Evolutionary conservation across 805 yeast genomes (phyloP), one percentile per base, ranked within the genome.

Genomic region (Cyberlindnera subsufficiens): DNA sequence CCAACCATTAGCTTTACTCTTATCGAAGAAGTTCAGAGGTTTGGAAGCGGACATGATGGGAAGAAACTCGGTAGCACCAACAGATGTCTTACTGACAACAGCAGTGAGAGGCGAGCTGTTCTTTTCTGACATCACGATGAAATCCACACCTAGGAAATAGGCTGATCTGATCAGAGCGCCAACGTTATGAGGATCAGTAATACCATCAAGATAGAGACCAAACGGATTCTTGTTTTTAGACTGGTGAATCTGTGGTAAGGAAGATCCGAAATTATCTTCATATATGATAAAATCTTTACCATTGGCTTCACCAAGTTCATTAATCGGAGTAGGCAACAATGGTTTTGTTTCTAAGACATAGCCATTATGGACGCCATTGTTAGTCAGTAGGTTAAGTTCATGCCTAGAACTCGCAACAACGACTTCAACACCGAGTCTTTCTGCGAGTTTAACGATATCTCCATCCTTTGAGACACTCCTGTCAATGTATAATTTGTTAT

Each of bases 81-180:
- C 83, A 9, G 93, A 77, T 0, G 93, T 78, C 59, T 89, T 90
- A 20, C 81, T 75, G 3, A 88, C 90, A 0, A 75, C 82, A 0
- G 96, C 88, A 0, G 91, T 78, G 45, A 89, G 60, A 15, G 82
- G 75, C 1, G 96, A 86, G 53, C 86, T 76, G 55, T 86, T 82
- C 39, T 74, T 75, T 30, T 75, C 78, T 2, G 95, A 82, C 35
- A 82, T 64, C 1, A 83, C 78, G 6, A 87, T 66, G 55, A 86
- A 84, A 62, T 89, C 96, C 3, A 73, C 95, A 8, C 96, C 96
- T 13, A 88, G 67, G 63, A 72, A 88, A 63, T 80, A 83, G 0
- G 95, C 91, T 3, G 89, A 76, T 57, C 96, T 68, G 25, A 86
- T 63, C 35, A 88, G 77, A 19, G 91, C 93, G 7, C 96, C 96